Evolutionary conservation across 2,329 filamentous ascomycete species (phyloP).

Genomic region (Nothophaeocryptopus gaeumannii): DNA sequence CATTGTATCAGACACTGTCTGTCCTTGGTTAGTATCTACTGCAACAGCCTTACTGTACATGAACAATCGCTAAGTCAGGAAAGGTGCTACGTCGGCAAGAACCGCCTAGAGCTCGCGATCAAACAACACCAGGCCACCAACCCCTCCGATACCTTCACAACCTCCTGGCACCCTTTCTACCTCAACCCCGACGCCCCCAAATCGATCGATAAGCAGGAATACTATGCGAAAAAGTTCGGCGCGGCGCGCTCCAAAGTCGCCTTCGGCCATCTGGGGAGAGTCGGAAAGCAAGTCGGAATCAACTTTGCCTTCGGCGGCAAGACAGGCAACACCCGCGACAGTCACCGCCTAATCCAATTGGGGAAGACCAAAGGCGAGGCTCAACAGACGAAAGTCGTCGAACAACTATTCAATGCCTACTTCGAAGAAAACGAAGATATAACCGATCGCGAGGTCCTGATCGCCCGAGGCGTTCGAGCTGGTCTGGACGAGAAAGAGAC

Average conservation of each 20-base stretch:
- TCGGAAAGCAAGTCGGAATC: slow-evolving; percentile 67
- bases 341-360: slow-evolving; percentile 72
- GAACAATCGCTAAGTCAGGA: too few species aligned
- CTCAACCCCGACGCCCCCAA: slow-evolving; percentile 65
- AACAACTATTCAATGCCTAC: slow-evolving; percentile 60
- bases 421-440: slow-evolving; percentile 51
- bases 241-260: slow-evolving; percentile 59
- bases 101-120: slow-evolving; percentile 71
- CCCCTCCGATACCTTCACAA: slow-evolving; percentile 66
- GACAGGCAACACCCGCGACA: slow-evolving; percentile 74
- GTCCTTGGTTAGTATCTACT: slow-evolving; percentile 52
- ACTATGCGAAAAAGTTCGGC: slow-evolving; percentile 63
- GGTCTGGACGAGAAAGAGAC: slow-evolving; percentile 45
- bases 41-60: background rate
- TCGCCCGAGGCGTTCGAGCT: slow-evolving; percentile 42
- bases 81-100: slow-evolving; percentile 73
- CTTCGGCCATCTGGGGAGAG: slow-evolving; percentile 53
- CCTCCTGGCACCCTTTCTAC: slow-evolving; percentile 77
- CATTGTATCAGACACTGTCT: slow-evolving; percentile 72
- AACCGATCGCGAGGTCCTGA: slow-evolving; percentile 40
- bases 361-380: slow-evolving; percentile 55
- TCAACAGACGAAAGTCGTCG: slow-evolving; percentile 59
- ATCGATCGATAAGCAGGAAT: slow-evolving; percentile 52
- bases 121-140: slow-evolving; percentile 55
- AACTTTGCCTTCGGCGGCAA: slow-evolving; percentile 68